Evolutionary conservation across 345 rosid species (phyloP).

Genomic region (Syzygium grande): DNA sequence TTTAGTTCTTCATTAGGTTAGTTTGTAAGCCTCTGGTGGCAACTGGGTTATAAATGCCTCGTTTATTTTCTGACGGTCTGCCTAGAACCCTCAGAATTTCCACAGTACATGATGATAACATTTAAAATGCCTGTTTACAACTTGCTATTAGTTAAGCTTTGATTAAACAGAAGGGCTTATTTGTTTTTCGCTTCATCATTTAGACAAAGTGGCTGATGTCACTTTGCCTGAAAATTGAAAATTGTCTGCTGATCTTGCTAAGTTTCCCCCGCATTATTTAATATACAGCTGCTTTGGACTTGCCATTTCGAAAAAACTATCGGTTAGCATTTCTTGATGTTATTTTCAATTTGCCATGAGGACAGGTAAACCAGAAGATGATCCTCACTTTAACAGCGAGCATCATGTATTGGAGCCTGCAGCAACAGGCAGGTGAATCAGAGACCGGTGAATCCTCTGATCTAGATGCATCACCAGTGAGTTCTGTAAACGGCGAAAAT

Average conservation of each 20-base stretch:
- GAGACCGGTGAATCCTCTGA: slow-evolving; percentile 10
- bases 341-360: neutral
- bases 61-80: neutral
- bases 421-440: slow-evolving; percentile 32
- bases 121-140: neutral
- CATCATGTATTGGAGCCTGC: slow-evolving; percentile 96
- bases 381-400: slow-evolving; percentile 81
- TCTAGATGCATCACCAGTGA: slow-evolving; percentile 7
- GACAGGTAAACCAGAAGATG: slow-evolving; percentile 97
- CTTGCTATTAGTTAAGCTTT: neutral
- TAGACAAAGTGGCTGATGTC: neutral
- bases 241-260: neutral
- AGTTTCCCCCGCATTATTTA: neutral
- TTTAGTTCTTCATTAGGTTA: neutral
- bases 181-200: neutral
- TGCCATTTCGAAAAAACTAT: neutral
- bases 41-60: neutral
- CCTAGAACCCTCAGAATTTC: neutral
- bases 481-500: slow-evolving; percentile 9
- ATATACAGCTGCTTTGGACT: neutral
- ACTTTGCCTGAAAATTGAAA: neutral
- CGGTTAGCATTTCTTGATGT: neutral
- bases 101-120: neutral
- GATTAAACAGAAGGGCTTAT: neutral
- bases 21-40: neutral